These are phyloP conservation scores for Gentiana dahurica DNA, from an alignment of 257 asterid species.

Conservation along the genomic window DNA sequence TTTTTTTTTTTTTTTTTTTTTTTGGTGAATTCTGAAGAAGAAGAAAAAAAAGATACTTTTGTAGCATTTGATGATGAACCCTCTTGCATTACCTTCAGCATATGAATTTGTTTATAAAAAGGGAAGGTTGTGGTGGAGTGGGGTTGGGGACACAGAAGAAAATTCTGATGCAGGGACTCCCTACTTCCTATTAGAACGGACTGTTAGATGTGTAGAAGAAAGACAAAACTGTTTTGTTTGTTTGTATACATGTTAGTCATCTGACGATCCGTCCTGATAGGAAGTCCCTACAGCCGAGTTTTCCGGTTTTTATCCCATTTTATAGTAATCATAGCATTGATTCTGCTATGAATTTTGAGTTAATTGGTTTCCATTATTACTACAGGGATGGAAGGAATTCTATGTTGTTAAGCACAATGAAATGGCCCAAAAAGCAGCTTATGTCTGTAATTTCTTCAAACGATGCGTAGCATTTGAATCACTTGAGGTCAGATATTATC, in stretches of 20 bases:
- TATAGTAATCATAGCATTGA: not conserved
- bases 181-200: not conserved
- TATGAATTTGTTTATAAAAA: too few species aligned
- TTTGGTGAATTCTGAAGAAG: not conserved
- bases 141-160: too few species aligned
- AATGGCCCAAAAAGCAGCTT: slow-evolving; percentile 46
- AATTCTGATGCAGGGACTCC: too few species aligned
- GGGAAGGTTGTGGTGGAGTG: not conserved
- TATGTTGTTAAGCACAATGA: slow-evolving; percentile 55
- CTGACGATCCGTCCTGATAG: not conserved
- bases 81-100: too few species aligned
- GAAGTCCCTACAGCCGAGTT: too few species aligned
- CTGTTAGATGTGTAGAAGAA: not conserved
- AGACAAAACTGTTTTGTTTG: too few species aligned
- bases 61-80: too few species aligned
- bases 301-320: not conserved
- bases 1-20: not conserved
- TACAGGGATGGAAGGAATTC: slow-evolving; percentile 61
- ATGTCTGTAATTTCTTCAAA: slow-evolving; percentile 30
- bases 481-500: slow-evolving; percentile 61
- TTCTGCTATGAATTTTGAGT: not conserved
- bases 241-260: too few species aligned
- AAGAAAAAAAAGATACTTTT: too few species aligned
- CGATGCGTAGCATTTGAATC: slow-evolving; percentile 51
- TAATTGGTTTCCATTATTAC: not conserved